Conservation (phyloP, 2,329 filamentous ascomycete species). For the Cladosporium austrohemisphaericum region DNA sequence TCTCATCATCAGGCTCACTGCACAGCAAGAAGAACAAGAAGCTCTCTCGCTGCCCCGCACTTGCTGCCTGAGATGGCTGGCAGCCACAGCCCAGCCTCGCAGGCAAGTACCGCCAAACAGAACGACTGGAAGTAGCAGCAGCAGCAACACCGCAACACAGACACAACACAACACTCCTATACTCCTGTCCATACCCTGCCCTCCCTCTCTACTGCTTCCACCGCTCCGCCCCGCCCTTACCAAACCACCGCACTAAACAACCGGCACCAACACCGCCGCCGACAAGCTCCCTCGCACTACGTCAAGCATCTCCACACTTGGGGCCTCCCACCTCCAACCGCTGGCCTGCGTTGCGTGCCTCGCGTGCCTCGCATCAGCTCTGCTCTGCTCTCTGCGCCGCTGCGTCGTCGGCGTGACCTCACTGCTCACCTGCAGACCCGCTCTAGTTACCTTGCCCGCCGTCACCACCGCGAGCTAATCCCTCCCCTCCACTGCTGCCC, state of each 20-base stretch:
- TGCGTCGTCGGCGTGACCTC: constrained; percentile 13
- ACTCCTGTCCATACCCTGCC: not conserved
- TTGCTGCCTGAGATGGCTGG: not conserved
- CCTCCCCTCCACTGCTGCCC: constrained; percentile 5
- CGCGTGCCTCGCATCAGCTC: constrained; percentile 1
- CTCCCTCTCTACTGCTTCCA: not conserved
- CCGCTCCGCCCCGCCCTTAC: not conserved
- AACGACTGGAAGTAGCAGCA: not conserved
- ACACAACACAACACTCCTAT: not conserved
- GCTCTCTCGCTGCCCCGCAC: not conserved
- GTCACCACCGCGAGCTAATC: constrained; percentile 7
- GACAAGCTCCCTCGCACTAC: constrained; percentile 1
- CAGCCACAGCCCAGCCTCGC: not conserved
- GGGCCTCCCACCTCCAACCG: constrained; percentile 1
- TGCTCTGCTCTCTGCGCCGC: not conserved
- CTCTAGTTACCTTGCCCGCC: not conserved
- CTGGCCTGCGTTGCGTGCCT: not conserved
- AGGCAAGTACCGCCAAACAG: not conserved
- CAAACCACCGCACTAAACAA: not conserved
- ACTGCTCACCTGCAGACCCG: constrained; percentile 8
- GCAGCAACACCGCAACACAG: not conserved
- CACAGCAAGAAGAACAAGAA: too few relatives aligned
- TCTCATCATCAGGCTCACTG: too few relatives aligned
- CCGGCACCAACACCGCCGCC: not conserved
- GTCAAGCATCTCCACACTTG: constrained; percentile 15